These are phyloP conservation scores for Zelopaecilomyces penicillatus DNA, from an alignment of 2,329 filamentous ascomycete genomes.

Conservation along the genomic window DNA sequence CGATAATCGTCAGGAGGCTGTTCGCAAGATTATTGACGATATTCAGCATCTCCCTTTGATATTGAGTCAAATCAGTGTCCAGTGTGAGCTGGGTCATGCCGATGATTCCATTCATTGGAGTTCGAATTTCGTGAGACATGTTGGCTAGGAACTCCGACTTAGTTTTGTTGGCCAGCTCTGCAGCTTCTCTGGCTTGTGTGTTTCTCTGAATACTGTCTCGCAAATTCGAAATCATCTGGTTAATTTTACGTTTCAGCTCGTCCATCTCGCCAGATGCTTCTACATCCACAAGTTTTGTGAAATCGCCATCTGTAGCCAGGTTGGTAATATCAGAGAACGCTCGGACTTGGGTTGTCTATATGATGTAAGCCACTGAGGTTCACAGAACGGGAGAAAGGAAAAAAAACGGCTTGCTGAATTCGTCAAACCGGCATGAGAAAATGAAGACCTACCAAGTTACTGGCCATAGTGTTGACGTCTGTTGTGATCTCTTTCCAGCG, in stretches of 20 bases:
- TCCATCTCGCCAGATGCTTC: conserved; percentile 99
- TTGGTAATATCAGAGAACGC: conserved; percentile 99
- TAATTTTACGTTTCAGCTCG: conserved; percentile 97
- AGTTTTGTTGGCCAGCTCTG: conserved; percentile 93
- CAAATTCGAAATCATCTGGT: conserved; percentile 96
- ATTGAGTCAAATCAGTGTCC: conserved; percentile 88
- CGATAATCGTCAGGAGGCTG: conserved; percentile 92
- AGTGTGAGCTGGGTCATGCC: conserved; percentile 96
- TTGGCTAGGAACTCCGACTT: conserved; percentile 98
- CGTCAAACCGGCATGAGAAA: too few relatives aligned
- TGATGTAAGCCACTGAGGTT: conserved; percentile 18
- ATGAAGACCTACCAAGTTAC: conserved; percentile 44
- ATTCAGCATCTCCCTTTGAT: conserved; percentile 96
- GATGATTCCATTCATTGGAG: conserved; percentile 95
- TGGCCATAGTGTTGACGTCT: conserved; percentile 89
- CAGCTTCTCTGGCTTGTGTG: conserved; percentile 88
- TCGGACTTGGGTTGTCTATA: conserved; percentile 89
- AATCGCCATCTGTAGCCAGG: conserved; percentile 91
- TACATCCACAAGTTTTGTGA: conserved; percentile 92
- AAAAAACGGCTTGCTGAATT: neutral
- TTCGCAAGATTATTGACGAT: conserved; percentile 96
- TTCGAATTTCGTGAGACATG: conserved; percentile 98
- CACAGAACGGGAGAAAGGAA: neutral
- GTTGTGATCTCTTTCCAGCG: conserved; percentile 98
- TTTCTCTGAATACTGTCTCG: conserved; percentile 95